phyloP scores from a whole-genome alignment of 1,139 yeast genomes.

The Yamadazyma aaseri region DNA sequence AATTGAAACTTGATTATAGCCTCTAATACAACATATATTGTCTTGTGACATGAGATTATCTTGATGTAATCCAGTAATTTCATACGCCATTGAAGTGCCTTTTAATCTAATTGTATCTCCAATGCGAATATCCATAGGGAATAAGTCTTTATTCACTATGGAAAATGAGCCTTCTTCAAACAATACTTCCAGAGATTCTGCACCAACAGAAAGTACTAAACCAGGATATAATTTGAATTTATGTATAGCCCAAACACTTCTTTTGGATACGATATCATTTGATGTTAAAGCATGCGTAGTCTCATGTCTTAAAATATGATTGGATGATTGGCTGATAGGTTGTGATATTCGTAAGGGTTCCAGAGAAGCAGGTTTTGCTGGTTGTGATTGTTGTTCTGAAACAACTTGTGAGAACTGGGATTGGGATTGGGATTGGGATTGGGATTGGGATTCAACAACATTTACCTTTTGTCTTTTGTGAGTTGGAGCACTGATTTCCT shows the following conservation, averaged over 20 bases:
- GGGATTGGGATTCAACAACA: constrained; percentile 8
- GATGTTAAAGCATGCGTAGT: constrained; percentile 15
- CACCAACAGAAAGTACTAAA: constrained; percentile 18
- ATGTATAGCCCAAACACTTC: constrained; percentile 39
- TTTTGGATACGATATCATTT: constrained; percentile 17
- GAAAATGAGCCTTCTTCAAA: constrained; percentile 33
- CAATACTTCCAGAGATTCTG: constrained; percentile 28
- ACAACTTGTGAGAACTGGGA: neutral
- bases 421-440: constrained; percentile 1
- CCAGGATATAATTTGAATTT: constrained; percentile 40
- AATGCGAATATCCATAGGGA: constrained; percentile 34
- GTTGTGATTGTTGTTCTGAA: neutral
- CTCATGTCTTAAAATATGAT: constrained; percentile 2
- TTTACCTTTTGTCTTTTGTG: constrained; percentile 8
- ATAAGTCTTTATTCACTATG: constrained; percentile 30
- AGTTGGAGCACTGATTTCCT: constrained; percentile 12
- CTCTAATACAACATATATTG: constrained; percentile 54
- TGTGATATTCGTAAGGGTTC: neutral
- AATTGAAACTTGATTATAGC: constrained; percentile 50
- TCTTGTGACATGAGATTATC: constrained; percentile 14
- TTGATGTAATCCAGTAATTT: constrained; percentile 44
- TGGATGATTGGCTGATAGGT: constrained; percentile 4
- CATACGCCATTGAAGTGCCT: constrained; percentile 17
- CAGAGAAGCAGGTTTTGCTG: neutral
- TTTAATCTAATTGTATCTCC: constrained; percentile 30